These are phyloP conservation scores for Pontederia crassipes DNA, from an alignment of 176 grass and related monocot genomes.

Conservation along the genomic window DNA sequence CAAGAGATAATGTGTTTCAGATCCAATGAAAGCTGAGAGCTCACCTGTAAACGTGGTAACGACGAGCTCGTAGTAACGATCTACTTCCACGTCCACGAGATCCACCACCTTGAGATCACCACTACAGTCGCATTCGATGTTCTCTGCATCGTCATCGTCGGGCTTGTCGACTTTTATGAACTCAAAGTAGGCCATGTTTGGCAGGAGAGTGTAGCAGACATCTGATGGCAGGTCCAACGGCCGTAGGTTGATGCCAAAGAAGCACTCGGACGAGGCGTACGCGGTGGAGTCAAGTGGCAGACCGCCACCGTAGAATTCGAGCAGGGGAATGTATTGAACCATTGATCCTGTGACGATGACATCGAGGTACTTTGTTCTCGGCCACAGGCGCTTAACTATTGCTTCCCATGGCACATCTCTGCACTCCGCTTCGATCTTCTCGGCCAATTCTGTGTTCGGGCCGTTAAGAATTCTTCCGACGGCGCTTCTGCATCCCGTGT, in stretches of 20 bases:
- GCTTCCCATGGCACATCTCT: conserved; percentile 21
- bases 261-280: conserved; percentile 74
- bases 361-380: conserved; percentile 61
- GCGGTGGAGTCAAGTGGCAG: conserved; percentile 53
- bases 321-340: conserved; percentile 64
- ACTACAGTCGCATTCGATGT: conserved; percentile 3
- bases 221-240: conserved; percentile 44
- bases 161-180: conserved; percentile 55
- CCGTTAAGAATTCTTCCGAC: not conserved
- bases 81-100: conserved; percentile 48
- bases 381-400: conserved; percentile 53
- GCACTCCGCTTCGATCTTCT: conserved; percentile 35
- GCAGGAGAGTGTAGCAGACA: conserved; percentile 54
- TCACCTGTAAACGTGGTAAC: conserved; percentile 77
- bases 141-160: not conserved
- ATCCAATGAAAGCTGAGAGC: conserved; percentile 10
- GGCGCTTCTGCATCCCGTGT: conserved; percentile 19
- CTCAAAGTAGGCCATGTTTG: conserved; percentile 83
- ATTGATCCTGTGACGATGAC: conserved; percentile 70
- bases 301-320: conserved; percentile 57
- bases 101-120: conserved; percentile 27
- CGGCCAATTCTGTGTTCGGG: conserved; percentile 30
- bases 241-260: conserved; percentile 60
- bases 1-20: conserved; percentile 6
- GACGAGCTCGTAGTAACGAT: conserved; percentile 54